Base-by-base conservation (phyloP, 495 filamentous ascomycete genomes). In the Glonium stellatum region DNA sequence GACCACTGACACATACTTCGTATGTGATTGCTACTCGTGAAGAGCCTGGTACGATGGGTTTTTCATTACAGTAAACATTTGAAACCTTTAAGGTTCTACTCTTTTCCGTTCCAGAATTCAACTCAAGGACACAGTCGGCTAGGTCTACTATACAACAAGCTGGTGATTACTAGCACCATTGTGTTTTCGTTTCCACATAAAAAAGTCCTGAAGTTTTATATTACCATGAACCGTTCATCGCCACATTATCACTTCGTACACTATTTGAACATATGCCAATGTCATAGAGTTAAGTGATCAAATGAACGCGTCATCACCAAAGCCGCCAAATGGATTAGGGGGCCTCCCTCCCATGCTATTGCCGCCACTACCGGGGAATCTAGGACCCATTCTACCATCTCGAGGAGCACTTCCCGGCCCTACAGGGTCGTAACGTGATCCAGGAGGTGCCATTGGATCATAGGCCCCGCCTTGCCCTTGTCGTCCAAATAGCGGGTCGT, bases 401-500 rank as follows among this genome's bases (percentile, higher is more conserved):
- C 78, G 76, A 12, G 80, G 77, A 12, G 70, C 73, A 58, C 79
- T 78, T 13, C 90, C 89, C 1, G 93, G 93, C 0, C 88, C 88
- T 13, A 90, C 70, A 8, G 92, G 93, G 78, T 97, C 93, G 73
- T 90, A 89, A 65, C 86, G 70, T 23, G 83, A 74, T 31, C 85
- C 86, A 10, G 81, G 84, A 19, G 85, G 83, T 31, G 77, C 76
- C 63, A 79, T 78, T 13, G 78, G 77, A 62, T 82, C 75, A 63
- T 78, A 82, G 5, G 67, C 31, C 25, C 66, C 74, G 39, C 68
- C 77, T 25, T 75, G 75, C 34, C 71, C 73, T 10, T 78, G 78
- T 18, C 70, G 69, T 0, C 88, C 89, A 71, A 97, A 97, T 66
- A 97, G 71, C 27, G 89, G 90, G 71, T 97, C 93, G 67, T 97